A percentile compares a stretch with the other conserved stretches of the same genome.
phyloP scores from a whole-genome alignment of 2,329 filamentous ascomycete genomes.

The Dryadomyces sulphureus region DNA sequence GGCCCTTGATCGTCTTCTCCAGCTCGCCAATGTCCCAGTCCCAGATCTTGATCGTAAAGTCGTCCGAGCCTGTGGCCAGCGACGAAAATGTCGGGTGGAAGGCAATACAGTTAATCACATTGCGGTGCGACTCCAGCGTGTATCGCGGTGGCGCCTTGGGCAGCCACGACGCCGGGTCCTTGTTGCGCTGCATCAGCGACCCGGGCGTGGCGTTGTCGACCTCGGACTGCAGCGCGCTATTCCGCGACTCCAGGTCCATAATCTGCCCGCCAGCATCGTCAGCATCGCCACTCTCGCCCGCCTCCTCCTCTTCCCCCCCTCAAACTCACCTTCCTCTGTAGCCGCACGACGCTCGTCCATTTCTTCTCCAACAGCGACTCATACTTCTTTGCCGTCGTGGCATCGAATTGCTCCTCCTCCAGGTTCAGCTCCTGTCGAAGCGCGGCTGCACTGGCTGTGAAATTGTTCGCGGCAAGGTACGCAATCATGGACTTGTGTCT shows the following conservation, averaged over 20 bases:
- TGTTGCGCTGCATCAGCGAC: slow-evolving; percentile 63
- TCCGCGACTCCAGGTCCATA: slow-evolving; percentile 77
- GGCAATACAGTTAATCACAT: slow-evolving; percentile 71
- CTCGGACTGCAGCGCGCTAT: slow-evolving; percentile 60
- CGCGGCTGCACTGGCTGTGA: slow-evolving; percentile 53
- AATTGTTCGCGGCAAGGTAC: slow-evolving; percentile 63
- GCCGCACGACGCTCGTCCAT: slow-evolving; percentile 87
- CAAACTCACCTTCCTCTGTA: slow-evolving; percentile 82
- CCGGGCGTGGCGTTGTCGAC: slow-evolving; percentile 67
- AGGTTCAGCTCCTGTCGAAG: slow-evolving; percentile 67
- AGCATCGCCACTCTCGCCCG: too few species aligned
- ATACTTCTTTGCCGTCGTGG: slow-evolving; percentile 80
- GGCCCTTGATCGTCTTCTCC: slow-evolving; percentile 80
- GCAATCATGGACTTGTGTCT: slow-evolving; percentile 91
- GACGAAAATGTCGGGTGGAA: slow-evolving; percentile 90
- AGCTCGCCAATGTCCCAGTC: slow-evolving; percentile 90
- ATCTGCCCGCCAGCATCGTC: too few species aligned
- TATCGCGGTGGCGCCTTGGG: slow-evolving; percentile 72
- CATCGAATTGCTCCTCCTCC: slow-evolving; percentile 50
- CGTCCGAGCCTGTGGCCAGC: slow-evolving; percentile 79
- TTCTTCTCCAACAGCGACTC: slow-evolving; percentile 92
- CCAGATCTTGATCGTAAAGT: slow-evolving; percentile 93
- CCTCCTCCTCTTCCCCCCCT: not conserved
- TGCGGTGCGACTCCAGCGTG: slow-evolving; percentile 67
- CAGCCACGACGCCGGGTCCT: slow-evolving; percentile 76